Evolutionary conservation across 257 asterid species (phyloP).

Genomic region (Nicotiana tomentosiformis): DNA sequence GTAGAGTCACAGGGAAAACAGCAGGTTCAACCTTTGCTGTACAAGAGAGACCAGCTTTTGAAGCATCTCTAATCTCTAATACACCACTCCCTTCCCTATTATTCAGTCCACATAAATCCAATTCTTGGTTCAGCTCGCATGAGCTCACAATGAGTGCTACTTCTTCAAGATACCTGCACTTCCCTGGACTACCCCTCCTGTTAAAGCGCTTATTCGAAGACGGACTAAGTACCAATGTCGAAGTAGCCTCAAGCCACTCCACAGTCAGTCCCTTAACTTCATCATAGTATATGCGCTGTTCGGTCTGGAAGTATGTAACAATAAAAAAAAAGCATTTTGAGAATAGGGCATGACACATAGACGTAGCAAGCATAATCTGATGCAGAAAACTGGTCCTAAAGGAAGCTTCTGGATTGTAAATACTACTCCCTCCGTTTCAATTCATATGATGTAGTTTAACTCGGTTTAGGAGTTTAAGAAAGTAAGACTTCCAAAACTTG

Average conservation of each 20-base stretch:
- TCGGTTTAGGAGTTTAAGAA: too few species aligned
- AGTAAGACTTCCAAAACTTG: too few species aligned
- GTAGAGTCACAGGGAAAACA: slow-evolving; percentile 66
- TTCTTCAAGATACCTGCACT: slow-evolving; percentile 50
- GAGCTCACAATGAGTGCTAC: slow-evolving; percentile 54
- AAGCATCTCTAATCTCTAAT: background rate
- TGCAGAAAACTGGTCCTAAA: background rate
- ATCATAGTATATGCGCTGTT: slow-evolving; percentile 71
- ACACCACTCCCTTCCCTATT: slow-evolving; percentile 5
- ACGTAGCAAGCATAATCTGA: background rate
- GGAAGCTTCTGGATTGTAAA: background rate
- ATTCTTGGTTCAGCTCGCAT: slow-evolving; percentile 24
- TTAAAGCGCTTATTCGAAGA: slow-evolving; percentile 34
- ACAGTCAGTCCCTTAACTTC: slow-evolving; percentile 69
- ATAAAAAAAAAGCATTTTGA: background rate
- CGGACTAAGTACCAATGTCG: slow-evolving; percentile 57
- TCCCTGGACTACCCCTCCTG: slow-evolving; percentile 49
- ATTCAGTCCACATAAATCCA: background rate
- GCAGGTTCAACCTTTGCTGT: slow-evolving; percentile 41
- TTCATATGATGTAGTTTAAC: too few species aligned
- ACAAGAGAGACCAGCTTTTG: background rate
- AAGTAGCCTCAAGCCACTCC: slow-evolving; percentile 83
- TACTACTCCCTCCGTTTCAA: too few species aligned
- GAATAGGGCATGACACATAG: background rate
- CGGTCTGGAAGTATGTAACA: slow-evolving; percentile 35